Evolutionary conservation across 2,329 filamentous ascomycete species (phyloP).

Genomic region (Tolypocladium inflatum): DNA sequence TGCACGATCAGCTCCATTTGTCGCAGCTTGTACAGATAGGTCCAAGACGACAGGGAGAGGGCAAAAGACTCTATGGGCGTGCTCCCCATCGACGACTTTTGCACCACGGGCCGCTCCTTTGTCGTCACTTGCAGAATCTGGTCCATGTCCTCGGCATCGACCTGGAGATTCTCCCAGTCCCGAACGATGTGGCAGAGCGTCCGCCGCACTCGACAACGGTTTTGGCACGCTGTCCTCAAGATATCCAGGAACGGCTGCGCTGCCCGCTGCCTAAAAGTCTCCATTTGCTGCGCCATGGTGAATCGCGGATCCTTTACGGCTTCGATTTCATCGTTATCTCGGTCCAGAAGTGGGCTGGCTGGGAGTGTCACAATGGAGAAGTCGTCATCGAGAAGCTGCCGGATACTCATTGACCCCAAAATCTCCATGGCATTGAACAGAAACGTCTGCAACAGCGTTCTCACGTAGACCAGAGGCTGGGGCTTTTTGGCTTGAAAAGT

Average conservation of each 20-base stretch:
- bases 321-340: conserved; percentile 67
- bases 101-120: conserved; percentile 49
- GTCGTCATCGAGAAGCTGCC: conserved; percentile 72
- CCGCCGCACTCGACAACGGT: conserved; percentile 79
- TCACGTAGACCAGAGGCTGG: conserved; percentile 73
- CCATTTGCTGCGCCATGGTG: conserved; percentile 63
- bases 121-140: conserved; percentile 52
- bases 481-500: conserved; percentile 71
- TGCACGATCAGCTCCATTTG: conserved; percentile 83
- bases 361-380: conserved; percentile 70
- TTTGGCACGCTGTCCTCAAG: conserved; percentile 78
- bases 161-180: conserved; percentile 77
- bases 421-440: conserved; percentile 65
- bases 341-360: conserved; percentile 59
- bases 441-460: conserved; percentile 68
- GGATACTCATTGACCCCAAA: conserved; percentile 57
- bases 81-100: conserved; percentile 23
- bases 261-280: conserved; percentile 52
- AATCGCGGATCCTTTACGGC: conserved; percentile 64
- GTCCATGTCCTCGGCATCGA: conserved; percentile 72
- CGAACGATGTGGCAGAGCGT: conserved; percentile 76
- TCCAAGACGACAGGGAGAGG: conserved; percentile 78
- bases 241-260: conserved; percentile 73
- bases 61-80: conserved; percentile 47
- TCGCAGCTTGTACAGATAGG: conserved; percentile 80